These are phyloP conservation scores for Aspergillus intermedius DNA, from an alignment of 2,329 filamentous ascomycete genomes.

Conservation along the genomic window DNA sequence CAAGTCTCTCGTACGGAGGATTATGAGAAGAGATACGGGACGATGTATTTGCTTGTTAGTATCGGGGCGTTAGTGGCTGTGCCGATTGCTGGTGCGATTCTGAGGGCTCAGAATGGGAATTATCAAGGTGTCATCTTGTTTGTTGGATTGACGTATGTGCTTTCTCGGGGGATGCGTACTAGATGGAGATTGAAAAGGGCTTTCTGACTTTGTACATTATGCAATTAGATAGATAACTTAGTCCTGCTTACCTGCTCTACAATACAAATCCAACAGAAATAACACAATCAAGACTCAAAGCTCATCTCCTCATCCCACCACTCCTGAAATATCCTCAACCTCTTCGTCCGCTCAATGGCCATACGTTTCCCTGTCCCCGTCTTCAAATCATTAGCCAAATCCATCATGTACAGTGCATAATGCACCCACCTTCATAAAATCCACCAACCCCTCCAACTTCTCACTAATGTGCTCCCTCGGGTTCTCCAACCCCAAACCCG, in stretches of 20 bases:
- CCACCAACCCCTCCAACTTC: conserved; percentile 62
- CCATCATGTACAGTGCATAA: background rate
- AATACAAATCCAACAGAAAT: too few species aligned
- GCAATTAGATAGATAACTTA: too few species aligned
- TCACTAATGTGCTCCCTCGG: conserved; percentile 70
- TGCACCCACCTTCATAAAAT: conserved; percentile 43
- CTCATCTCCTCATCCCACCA: conserved; percentile 52
- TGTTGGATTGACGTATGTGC: conserved; percentile 1
- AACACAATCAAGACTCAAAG: background rate
- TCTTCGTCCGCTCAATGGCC: conserved; percentile 44
- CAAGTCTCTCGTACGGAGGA: conserved; percentile 25
- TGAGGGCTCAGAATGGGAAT: conserved; percentile 1
- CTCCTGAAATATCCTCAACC: conserved; percentile 43
- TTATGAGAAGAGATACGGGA: conserved; percentile 20
- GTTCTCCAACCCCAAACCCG: conserved; percentile 50
- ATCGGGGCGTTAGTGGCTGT: conserved; percentile 17
- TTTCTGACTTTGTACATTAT: background rate
- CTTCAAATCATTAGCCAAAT: conserved; percentile 19
- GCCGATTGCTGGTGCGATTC: conserved; percentile 21
- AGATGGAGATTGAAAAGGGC: background rate
- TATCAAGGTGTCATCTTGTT: conserved; percentile 12
- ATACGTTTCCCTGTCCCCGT: conserved; percentile 47
- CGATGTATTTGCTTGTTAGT: conserved; percentile 18
- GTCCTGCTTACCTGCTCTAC: too few species aligned
- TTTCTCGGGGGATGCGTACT: background rate